These are phyloP conservation scores for Wickerhamomyces sydowiorum DNA, from an alignment of 805 yeast species.

Conservation along the genomic window DNA sequence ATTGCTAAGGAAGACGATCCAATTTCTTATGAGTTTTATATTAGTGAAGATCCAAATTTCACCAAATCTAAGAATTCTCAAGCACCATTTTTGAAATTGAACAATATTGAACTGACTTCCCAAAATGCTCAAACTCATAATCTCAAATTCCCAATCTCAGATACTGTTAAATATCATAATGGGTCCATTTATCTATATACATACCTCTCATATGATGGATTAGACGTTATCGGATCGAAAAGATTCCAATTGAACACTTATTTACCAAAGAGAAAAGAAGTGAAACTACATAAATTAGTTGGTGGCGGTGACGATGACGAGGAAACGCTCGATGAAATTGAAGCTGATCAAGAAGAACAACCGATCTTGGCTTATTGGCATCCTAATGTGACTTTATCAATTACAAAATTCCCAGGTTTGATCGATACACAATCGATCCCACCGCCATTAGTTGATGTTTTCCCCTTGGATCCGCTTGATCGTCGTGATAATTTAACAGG, in stretches of 20 bases:
- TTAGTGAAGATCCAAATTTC: conserved; percentile 15
- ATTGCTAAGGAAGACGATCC: conserved; percentile 12
- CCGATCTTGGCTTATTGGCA: conserved; percentile 28
- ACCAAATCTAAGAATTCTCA: background rate
- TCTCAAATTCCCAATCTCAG: conserved; percentile 8
- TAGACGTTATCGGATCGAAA: conserved; percentile 15
- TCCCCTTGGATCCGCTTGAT: conserved; percentile 22
- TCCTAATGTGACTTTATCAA: conserved; percentile 29
- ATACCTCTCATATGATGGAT: conserved; percentile 14
- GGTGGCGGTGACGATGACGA: conserved; percentile 12
- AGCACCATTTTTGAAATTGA: conserved; percentile 2
- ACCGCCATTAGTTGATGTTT: conserved; percentile 17
- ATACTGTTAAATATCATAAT: conserved; percentile 20
- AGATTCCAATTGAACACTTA: conserved; percentile 22
- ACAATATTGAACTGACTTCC: conserved; percentile 4
- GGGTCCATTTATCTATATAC: conserved; percentile 31
- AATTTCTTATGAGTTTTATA: conserved; percentile 17
- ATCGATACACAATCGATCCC: conserved; percentile 17
- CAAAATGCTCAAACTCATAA: conserved; percentile 10
- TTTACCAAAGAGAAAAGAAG: conserved; percentile 23
- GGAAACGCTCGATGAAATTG: conserved; percentile 6
- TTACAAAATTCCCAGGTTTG: conserved; percentile 19
- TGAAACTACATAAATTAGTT: conserved; percentile 25
- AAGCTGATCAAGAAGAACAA: conserved; percentile 8
- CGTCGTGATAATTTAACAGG: conserved; percentile 26